Percentiles rank a stretch among this genome's conserved stretches.
These are phyloP conservation scores for Echites panduratus DNA, from an alignment of 257 asterid species.

Conservation along the genomic window DNA sequence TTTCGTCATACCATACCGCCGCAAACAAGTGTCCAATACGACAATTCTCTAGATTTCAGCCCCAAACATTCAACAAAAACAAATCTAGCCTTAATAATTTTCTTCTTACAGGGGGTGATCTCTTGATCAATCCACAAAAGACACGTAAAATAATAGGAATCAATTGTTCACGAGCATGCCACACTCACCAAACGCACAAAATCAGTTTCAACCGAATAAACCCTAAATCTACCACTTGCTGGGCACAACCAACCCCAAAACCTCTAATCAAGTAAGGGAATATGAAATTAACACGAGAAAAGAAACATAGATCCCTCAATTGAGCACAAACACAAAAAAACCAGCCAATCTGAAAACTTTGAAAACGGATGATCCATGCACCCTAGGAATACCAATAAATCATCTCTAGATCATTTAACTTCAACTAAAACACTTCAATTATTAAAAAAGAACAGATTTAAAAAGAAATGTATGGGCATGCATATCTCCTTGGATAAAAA, in stretches of 20 bases:
- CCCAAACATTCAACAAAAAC: background rate
- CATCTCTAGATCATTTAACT: background rate
- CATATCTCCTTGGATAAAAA: background rate
- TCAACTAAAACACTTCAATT: background rate
- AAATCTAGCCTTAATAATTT: background rate
- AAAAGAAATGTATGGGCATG: background rate
- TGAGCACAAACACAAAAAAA: background rate
- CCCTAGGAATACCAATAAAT: background rate
- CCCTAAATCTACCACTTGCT: background rate
- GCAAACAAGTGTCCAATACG: background rate
- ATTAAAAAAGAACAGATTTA: background rate
- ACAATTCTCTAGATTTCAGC: background rate
- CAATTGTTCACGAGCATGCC: background rate
- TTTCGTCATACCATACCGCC: background rate
- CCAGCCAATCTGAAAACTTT: background rate
- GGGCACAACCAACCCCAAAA: no score
- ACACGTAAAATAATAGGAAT: slow-evolving; percentile 1
- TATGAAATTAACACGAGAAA: background rate
- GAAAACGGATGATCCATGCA: background rate
- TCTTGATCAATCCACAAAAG: background rate
- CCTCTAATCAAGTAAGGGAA: background rate
- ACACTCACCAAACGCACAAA: background rate
- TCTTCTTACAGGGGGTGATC: background rate
- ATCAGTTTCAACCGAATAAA: background rate
- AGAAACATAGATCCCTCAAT: background rate